Conservation (phyloP, 441 rosid genomes). For the Eruca vesicaria region DNA sequence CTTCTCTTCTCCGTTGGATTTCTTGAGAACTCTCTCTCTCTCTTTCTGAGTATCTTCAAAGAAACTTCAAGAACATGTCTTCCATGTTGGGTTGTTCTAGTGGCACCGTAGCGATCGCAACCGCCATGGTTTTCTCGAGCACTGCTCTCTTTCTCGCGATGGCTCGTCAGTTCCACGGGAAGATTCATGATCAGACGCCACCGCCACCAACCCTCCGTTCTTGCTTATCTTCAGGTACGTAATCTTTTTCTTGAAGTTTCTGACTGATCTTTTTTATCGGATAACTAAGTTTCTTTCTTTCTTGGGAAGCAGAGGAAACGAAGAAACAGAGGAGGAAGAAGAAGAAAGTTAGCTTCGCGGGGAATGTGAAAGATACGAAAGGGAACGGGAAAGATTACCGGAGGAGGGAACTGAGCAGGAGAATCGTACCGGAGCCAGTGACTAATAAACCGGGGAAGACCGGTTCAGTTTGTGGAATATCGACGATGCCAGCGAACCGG, state of each 20-base stretch:
- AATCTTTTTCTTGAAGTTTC: background rate
- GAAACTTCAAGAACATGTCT: slow-evolving; percentile 11
- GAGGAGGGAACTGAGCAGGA: slow-evolving; percentile 5
- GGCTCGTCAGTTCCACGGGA: slow-evolving; percentile 44
- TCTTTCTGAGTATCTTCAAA: background rate
- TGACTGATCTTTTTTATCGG: too few relatives aligned
- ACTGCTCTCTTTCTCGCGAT: slow-evolving; percentile 64
- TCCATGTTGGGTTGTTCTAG: slow-evolving; percentile 43
- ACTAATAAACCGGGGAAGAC: slow-evolving; percentile 13
- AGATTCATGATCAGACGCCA: slow-evolving; percentile 10
- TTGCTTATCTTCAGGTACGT: slow-evolving; percentile 61
- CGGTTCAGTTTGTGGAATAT: slow-evolving; percentile 41
- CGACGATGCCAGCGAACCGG: slow-evolving; percentile 53
- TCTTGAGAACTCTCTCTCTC: background rate
- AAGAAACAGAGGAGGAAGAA: slow-evolving; percentile 46
- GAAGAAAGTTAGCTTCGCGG: slow-evolving; percentile 72
- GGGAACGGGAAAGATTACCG: slow-evolving; percentile 60
- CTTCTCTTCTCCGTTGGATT: background rate
- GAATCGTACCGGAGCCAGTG: slow-evolving; percentile 5
- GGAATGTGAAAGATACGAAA: slow-evolving; percentile 61
- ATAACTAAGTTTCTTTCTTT: background rate
- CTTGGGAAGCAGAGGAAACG: slow-evolving; percentile 36
- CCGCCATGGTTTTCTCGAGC: slow-evolving; percentile 80
- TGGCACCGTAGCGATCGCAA: slow-evolving; percentile 57
- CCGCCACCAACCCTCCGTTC: slow-evolving; percentile 46